Conservation (phyloP, 106 monocot species). For the Allium sativum region DNA sequence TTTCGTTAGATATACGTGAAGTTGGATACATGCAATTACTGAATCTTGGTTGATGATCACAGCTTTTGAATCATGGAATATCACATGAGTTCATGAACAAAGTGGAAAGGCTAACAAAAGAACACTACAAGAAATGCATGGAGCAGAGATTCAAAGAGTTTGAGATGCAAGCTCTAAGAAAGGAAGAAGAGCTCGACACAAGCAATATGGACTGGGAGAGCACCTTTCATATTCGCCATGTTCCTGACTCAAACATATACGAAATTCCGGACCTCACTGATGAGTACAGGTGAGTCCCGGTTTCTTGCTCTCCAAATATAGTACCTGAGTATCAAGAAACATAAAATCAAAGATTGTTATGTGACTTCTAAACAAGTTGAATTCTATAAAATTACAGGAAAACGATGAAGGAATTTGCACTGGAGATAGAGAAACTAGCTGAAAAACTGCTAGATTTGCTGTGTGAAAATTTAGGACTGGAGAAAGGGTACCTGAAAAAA, state of each 20-base stretch:
- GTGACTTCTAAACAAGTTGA: neutral
- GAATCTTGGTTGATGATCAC: neutral
- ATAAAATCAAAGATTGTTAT: neutral
- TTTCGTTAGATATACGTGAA: neutral
- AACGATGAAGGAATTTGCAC: constrained; percentile 46
- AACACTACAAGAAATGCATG: constrained; percentile 38
- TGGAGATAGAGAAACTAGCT: constrained; percentile 36
- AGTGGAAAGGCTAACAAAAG: constrained; percentile 52
- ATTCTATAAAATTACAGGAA: constrained; percentile 13
- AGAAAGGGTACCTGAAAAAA: constrained; percentile 63
- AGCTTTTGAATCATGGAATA: constrained; percentile 78
- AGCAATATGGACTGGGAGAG: constrained; percentile 71
- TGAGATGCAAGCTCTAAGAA: constrained; percentile 22
- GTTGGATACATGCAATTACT: neutral
- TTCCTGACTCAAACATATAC: constrained; percentile 38
- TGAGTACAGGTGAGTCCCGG: constrained; percentile 12
- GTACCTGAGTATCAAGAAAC: neutral
- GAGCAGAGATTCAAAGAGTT: constrained; percentile 54
- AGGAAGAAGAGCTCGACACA: constrained; percentile 16
- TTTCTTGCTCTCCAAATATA: neutral
- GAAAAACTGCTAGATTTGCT: constrained; percentile 57
- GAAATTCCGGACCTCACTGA: constrained; percentile 36
- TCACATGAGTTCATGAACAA: constrained; percentile 45
- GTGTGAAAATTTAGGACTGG: constrained; percentile 69
- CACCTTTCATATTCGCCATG: constrained; percentile 63